Evolutionary conservation across 2,329 filamentous ascomycete genomes (phyloP).

Genomic region (Colletotrichum tamarilloi): DNA sequence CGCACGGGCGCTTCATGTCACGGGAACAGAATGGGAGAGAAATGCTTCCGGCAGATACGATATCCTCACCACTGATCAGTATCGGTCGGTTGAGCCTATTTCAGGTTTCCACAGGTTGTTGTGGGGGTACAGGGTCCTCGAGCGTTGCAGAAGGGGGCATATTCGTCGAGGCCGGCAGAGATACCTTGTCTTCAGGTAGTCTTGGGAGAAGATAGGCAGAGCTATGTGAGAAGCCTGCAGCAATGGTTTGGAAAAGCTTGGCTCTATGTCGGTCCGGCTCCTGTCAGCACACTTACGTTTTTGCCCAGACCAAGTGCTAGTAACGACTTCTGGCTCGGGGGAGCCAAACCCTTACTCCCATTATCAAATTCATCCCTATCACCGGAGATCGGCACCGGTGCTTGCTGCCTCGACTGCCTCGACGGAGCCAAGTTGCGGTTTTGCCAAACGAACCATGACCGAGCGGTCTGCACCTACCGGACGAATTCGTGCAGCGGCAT

Average conservation of each 20-base stretch:
- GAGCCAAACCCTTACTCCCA: neutral
- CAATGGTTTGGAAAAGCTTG: neutral
- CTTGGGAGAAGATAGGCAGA: conserved; percentile 1
- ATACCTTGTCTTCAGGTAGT: neutral
- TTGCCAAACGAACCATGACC: conserved; percentile 30
- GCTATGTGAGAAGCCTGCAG: conserved; percentile 9
- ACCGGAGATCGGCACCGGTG: conserved; percentile 25
- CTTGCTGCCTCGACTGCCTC: neutral
- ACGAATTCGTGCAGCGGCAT: conserved; percentile 28
- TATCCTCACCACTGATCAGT: neutral
- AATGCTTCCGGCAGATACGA: neutral
- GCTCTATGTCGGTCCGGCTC: neutral
- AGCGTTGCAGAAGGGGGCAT: conserved; percentile 9
- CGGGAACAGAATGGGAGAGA: neutral
- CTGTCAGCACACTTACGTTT: neutral
- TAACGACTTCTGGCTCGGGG: conserved; percentile 6
- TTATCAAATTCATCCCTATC: conserved; percentile 7
- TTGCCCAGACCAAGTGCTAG: neutral
- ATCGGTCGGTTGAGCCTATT: neutral
- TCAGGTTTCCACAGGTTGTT: neutral
- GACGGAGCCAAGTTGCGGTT: neutral
- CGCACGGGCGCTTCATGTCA: conserved; percentile 17
- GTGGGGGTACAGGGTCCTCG: conserved; percentile 21
- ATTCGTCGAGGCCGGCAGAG: neutral
- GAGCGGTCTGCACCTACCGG: conserved; percentile 29